Percentiles rank a stretch among this genome's conserved stretches.
Conservation (phyloP, 345 rosid species). For the Excoecaria agallocha region DNA sequence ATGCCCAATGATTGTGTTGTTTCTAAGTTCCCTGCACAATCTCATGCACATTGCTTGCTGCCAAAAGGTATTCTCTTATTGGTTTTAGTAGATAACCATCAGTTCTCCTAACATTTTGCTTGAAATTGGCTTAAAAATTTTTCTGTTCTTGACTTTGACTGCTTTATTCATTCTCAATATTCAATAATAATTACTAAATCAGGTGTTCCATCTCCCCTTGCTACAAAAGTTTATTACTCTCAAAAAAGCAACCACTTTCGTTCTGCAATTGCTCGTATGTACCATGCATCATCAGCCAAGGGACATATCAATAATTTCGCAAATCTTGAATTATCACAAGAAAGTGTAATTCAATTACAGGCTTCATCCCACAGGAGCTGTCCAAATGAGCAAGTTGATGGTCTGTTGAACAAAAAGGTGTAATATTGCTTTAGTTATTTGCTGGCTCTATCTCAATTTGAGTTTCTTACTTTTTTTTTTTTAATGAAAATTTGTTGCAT, state of each 20-base stretch:
- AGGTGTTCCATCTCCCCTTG: constrained; percentile 49
- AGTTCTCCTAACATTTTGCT: constrained; percentile 2
- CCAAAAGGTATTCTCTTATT: constrained; percentile 25
- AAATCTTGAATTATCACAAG: constrained; percentile 25
- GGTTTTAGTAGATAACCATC: background rate
- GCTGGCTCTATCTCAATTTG: background rate
- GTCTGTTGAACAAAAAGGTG: constrained; percentile 30
- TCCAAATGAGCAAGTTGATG: constrained; percentile 25
- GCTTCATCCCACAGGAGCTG: constrained; percentile 25
- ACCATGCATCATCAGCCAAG: constrained; percentile 25
- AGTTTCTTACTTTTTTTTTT: background rate
- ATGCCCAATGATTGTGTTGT: constrained; percentile 15
- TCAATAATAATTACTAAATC: constrained; percentile 17
- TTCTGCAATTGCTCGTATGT: constrained; percentile 32
- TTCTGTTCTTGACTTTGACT: constrained; percentile 9
- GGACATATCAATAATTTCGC: constrained; percentile 17
- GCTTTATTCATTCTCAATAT: constrained; percentile 9
- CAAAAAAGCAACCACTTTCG: constrained; percentile 46
- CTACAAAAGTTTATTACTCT: constrained; percentile 55
- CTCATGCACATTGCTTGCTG: constrained; percentile 18
- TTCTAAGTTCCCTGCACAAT: constrained; percentile 20
- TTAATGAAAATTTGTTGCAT: background rate
- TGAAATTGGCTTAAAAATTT: constrained; percentile 10
- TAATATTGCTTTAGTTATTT: constrained; percentile 2
- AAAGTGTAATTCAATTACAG: constrained; percentile 17